Conservation (phyloP, 2,329 filamentous ascomycete species). For the Beauveria asiatica region DNA sequence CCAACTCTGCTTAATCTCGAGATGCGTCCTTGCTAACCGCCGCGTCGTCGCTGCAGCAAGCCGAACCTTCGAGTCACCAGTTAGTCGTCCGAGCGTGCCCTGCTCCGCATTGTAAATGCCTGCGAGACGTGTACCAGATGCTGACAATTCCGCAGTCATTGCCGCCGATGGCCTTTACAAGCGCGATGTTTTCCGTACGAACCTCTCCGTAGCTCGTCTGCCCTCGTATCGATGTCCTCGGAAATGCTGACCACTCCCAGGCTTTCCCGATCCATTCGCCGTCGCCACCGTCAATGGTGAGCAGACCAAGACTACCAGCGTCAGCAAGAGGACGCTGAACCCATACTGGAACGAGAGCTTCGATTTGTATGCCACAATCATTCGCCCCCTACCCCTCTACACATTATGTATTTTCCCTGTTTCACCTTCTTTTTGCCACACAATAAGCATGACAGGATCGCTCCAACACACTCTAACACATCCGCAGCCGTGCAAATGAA, state of each 20-base stretch:
- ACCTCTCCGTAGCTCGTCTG: constrained; percentile 18
- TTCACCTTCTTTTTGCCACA: neutral
- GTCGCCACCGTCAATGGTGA: constrained; percentile 96
- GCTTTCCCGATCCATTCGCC: constrained; percentile 95
- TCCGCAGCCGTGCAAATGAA: constrained; percentile 71
- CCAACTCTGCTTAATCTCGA: constrained; percentile 10
- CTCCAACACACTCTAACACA: constrained; percentile 4
- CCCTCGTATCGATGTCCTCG: neutral
- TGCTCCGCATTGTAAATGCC: constrained; percentile 1
- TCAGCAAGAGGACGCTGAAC: constrained; percentile 95
- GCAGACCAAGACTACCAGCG: constrained; percentile 94
- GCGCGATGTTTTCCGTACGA: constrained; percentile 94
- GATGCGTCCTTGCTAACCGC: constrained; percentile 22
- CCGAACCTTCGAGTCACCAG: constrained; percentile 91
- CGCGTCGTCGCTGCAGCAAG: constrained; percentile 41
- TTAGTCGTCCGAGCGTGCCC: constrained; percentile 37
- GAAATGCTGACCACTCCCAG: constrained; percentile 41
- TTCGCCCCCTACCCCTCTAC: constrained; percentile 4
- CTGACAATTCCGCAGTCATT: constrained; percentile 64
- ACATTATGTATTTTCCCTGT: neutral
- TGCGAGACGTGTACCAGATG: constrained; percentile 14
- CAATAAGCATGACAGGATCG: neutral
- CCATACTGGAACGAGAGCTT: constrained; percentile 99
- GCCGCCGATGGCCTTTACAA: constrained; percentile 98
- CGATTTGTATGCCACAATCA: constrained; percentile 65